phyloP scores from a whole-genome alignment of 805 yeast species.

The Ogataea methylovora region DNA sequence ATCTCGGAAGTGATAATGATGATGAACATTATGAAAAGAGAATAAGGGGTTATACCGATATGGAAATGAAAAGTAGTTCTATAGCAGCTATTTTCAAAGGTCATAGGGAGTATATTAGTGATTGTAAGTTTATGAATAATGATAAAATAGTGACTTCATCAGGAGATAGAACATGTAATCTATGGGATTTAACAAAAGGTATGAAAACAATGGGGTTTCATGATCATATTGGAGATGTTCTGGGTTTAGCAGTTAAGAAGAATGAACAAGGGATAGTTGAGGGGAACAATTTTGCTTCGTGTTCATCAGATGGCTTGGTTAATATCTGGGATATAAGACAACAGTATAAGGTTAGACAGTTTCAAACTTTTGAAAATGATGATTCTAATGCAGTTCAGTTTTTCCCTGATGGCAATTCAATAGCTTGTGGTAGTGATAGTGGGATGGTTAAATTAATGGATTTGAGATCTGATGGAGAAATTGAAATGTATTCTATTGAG shows the following conservation, averaged over 20 bases:
- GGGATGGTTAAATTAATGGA: slow-evolving; percentile 67
- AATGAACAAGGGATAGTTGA: slow-evolving; percentile 9
- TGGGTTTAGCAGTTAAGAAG: slow-evolving; percentile 33
- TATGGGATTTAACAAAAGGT: slow-evolving; percentile 74
- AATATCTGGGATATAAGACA: slow-evolving; percentile 59
- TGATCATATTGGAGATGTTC: slow-evolving; percentile 69
- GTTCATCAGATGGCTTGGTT: slow-evolving; percentile 63
- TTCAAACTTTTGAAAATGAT: slow-evolving; percentile 39
- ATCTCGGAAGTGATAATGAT: slow-evolving; percentile 2
- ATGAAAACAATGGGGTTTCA: slow-evolving; percentile 42
- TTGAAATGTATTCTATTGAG: slow-evolving; percentile 38
- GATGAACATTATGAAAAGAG: not conserved
- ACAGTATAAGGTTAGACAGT: slow-evolving; percentile 31
- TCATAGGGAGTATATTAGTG: slow-evolving; percentile 77
- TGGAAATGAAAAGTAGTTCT: slow-evolving; percentile 9
- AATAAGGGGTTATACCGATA: slow-evolving; percentile 9
- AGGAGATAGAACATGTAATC: slow-evolving; percentile 72
- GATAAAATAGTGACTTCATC: slow-evolving; percentile 57
- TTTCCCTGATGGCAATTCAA: slow-evolving; percentile 64
- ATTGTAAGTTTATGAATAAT: slow-evolving; percentile 58
- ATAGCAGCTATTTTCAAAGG: slow-evolving; percentile 58
- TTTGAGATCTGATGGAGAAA: slow-evolving; percentile 65
- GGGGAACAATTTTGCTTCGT: slow-evolving; percentile 38
- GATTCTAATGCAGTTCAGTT: slow-evolving; percentile 60
- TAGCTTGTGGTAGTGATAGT: slow-evolving; percentile 75